These are phyloP conservation scores for Aspergillus felis DNA, from an alignment of 2,329 filamentous ascomycete genomes.

Conservation along the genomic window DNA sequence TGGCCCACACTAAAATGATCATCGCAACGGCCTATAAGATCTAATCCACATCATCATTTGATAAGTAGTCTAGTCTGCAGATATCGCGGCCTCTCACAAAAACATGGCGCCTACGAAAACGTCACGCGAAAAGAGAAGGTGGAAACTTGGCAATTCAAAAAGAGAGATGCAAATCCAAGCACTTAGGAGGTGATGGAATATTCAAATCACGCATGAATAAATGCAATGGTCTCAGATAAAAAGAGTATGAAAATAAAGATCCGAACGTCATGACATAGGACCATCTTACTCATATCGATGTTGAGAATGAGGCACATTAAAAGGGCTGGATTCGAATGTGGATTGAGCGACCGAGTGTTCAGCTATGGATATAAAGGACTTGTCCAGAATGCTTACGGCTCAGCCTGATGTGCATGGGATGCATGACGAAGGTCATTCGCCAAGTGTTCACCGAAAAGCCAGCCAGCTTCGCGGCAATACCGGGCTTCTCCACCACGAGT, in stretches of 20 bases:
- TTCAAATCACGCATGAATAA: background rate
- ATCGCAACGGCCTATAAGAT: too few species aligned
- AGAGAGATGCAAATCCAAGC: background rate
- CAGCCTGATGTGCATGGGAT: slow-evolving; percentile 1
- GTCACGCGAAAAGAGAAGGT: background rate
- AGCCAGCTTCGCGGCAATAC: slow-evolving; percentile 88
- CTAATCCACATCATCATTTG: background rate
- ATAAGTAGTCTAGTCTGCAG: background rate
- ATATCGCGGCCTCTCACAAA: background rate
- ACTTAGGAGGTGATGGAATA: background rate
- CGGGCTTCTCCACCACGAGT: slow-evolving; percentile 60
- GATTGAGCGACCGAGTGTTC: background rate
- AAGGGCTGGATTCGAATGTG: background rate
- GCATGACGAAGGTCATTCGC: background rate
- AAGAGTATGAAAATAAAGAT: background rate
- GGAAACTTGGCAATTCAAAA: background rate
- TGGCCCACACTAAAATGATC: too few species aligned
- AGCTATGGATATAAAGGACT: background rate
- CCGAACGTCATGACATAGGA: background rate
- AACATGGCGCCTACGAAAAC: background rate
- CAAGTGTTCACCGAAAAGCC: slow-evolving; percentile 68
- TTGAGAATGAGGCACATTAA: background rate
- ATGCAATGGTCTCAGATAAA: background rate
- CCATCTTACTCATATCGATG: background rate
- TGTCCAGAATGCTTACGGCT: slow-evolving; percentile 3